Evolutionary conservation across 805 yeast genomes (phyloP).

Genomic region (Alloascoidea hylecoeti): DNA sequence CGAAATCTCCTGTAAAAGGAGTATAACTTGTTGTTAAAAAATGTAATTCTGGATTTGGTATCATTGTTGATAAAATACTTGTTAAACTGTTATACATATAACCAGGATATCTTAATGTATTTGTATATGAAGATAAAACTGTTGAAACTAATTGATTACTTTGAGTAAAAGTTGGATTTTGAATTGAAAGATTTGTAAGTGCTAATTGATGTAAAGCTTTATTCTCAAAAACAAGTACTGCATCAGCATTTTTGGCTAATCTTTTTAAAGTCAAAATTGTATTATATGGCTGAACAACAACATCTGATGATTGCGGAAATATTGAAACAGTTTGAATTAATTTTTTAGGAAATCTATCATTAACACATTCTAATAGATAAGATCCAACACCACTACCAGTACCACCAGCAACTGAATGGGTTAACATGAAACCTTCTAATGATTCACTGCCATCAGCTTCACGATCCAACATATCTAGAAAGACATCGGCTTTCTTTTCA

Average conservation of each 20-base stretch:
- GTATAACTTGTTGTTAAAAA: constrained; percentile 61
- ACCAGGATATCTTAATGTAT: constrained; percentile 83
- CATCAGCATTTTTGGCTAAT: constrained; percentile 74
- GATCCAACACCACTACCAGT: constrained; percentile 97
- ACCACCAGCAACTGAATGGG: constrained; percentile 97
- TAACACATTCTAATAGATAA: constrained; percentile 56
- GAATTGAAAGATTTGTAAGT: constrained; percentile 37
- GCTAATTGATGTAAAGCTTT: constrained; percentile 70
- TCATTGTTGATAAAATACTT: constrained; percentile 64
- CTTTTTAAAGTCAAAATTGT: constrained; percentile 72
- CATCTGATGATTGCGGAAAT: constrained; percentile 75
- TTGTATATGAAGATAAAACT: constrained; percentile 72
- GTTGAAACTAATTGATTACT: constrained; percentile 79
- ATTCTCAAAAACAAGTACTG: constrained; percentile 83
- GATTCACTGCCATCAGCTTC: constrained; percentile 87
- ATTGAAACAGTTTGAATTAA: constrained; percentile 75
- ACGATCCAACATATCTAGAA: constrained; percentile 72
- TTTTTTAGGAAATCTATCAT: constrained; percentile 75
- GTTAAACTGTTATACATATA: constrained; percentile 81
- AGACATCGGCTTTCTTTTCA: constrained; percentile 47
- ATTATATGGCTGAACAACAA: constrained; percentile 97
- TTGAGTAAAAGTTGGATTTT: constrained; percentile 56
- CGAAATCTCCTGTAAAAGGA: constrained; percentile 55
- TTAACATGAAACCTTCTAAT: constrained; percentile 76
- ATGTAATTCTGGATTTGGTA: constrained; percentile 79